These are phyloP conservation scores for Cytospora chrysosperma DNA, from an alignment of 2,329 filamentous ascomycete genomes.

Conservation along the genomic window DNA sequence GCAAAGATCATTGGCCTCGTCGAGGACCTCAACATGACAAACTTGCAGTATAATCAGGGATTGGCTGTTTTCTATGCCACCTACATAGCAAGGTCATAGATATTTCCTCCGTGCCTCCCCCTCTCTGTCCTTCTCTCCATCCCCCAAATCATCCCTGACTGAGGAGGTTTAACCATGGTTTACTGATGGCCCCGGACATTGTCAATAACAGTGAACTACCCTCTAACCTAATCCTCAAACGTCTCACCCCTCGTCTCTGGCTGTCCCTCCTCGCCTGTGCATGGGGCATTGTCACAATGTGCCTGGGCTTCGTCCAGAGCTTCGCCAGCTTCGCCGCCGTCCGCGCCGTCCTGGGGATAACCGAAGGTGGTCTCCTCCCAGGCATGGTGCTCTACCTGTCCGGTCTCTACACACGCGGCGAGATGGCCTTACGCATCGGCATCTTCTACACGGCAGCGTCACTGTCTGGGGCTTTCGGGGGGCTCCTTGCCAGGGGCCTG, in stretches of 20 bases:
- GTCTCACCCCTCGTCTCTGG: constrained; percentile 59
- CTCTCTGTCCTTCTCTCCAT: background rate
- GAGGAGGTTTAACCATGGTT: background rate
- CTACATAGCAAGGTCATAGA: constrained; percentile 54
- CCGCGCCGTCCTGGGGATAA: constrained; percentile 59
- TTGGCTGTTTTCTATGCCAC: constrained; percentile 65
- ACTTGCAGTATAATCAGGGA: constrained; percentile 63
- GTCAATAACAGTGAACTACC: constrained; percentile 53
- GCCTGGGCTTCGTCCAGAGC: constrained; percentile 52
- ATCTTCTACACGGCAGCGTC: constrained; percentile 68
- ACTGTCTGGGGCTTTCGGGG: constrained; percentile 63
- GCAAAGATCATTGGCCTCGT: constrained; percentile 65
- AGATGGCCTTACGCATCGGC: constrained; percentile 62
- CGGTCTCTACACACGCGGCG: constrained; percentile 57
- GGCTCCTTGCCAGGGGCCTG: constrained; percentile 60
- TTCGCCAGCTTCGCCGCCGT: constrained; percentile 60
- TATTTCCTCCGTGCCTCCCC: background rate
- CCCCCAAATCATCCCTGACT: background rate
- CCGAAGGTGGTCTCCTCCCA: constrained; percentile 64
- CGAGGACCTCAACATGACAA: constrained; percentile 54
- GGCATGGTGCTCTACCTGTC: constrained; percentile 69
- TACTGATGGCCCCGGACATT: background rate
- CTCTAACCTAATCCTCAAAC: constrained; percentile 63
- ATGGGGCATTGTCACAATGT: constrained; percentile 61
- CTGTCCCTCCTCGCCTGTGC: constrained; percentile 54